phyloP scores from a whole-genome alignment of 257 asterid genomes.

The Paulownia fortunei region DNA sequence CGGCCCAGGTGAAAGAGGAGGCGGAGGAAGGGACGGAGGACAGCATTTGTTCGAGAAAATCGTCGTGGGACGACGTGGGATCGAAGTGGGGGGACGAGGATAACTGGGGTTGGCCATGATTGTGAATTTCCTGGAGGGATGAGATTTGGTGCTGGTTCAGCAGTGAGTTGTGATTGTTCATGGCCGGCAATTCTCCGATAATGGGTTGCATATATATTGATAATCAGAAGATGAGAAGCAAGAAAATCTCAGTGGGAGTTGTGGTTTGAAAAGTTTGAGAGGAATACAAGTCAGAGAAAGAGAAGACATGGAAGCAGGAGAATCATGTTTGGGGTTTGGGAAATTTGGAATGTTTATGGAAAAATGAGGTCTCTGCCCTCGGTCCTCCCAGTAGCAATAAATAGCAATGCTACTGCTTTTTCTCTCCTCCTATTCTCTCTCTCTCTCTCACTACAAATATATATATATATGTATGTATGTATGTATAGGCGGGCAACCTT shows the following conservation, averaged over 20 bases:
- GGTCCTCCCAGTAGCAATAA: neutral
- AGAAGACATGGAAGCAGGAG: conserved; percentile 30
- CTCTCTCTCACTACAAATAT: neutral
- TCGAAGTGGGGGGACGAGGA: conserved; percentile 51
- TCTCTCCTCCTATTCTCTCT: neutral
- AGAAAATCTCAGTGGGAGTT: conserved; percentile 21
- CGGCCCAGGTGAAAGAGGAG: conserved; percentile 44
- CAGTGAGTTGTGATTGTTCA: conserved; percentile 55
- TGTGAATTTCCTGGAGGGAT: conserved; percentile 57
- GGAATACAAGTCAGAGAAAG: conserved; percentile 17
- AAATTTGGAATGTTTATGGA: conserved; percentile 41
- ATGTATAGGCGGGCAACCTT: neutral
- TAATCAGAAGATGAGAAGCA: neutral
- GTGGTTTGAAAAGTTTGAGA: neutral
- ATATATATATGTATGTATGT: neutral
- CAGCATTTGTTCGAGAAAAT: conserved; percentile 83
- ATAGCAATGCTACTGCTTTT: neutral
- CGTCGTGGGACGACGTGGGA: conserved; percentile 64
- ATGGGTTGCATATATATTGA: conserved; percentile 12
- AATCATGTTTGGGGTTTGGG: conserved; percentile 44
- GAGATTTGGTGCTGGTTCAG: conserved; percentile 58
- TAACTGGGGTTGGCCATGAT: conserved; percentile 41
- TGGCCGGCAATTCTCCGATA: conserved; percentile 53
- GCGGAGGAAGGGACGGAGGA: conserved; percentile 65
- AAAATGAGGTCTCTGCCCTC: conserved; percentile 28